These are phyloP conservation scores for Botrytis deweyae DNA, from an alignment of 2,329 filamentous ascomycete species.

Conservation along the genomic window DNA sequence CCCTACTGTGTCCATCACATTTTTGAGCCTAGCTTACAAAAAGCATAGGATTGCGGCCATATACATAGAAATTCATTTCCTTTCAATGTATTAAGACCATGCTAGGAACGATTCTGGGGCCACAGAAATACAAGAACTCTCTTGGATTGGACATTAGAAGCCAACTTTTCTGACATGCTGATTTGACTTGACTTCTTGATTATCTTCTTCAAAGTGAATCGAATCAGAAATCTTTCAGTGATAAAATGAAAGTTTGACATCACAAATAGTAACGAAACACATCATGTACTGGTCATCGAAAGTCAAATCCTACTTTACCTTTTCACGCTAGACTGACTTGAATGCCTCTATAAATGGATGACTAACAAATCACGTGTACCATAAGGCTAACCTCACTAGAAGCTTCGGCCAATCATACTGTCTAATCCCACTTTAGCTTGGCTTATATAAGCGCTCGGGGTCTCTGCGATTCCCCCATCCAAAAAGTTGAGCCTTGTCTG, in stretches of 20 bases:
- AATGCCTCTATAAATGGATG: neutral
- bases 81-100: neutral
- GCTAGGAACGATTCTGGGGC: neutral
- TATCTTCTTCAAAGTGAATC: neutral
- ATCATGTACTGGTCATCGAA: neutral
- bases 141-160: neutral
- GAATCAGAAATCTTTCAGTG: neutral
- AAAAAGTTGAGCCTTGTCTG: slow-evolving; percentile 17
- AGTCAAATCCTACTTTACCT: neutral
- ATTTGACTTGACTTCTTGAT: neutral
- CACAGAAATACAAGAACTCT: slow-evolving; percentile 1
- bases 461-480: neutral
- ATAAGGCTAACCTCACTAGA: neutral
- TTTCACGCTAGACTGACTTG: neutral
- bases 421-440: neutral
- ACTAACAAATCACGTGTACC: neutral
- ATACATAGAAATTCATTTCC: neutral
- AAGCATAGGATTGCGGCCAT: neutral
- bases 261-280: neutral
- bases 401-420: neutral
- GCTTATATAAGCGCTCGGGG: slow-evolving; percentile 16
- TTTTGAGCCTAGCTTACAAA: neutral
- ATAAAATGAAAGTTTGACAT: neutral
- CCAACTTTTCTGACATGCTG: neutral
- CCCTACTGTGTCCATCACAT: neutral